A percentile compares a stretch with the other conserved stretches of the same genome.
Conservation (phyloP, 139 green algal genomes). For the Yamagishiella unicocca region DNA sequence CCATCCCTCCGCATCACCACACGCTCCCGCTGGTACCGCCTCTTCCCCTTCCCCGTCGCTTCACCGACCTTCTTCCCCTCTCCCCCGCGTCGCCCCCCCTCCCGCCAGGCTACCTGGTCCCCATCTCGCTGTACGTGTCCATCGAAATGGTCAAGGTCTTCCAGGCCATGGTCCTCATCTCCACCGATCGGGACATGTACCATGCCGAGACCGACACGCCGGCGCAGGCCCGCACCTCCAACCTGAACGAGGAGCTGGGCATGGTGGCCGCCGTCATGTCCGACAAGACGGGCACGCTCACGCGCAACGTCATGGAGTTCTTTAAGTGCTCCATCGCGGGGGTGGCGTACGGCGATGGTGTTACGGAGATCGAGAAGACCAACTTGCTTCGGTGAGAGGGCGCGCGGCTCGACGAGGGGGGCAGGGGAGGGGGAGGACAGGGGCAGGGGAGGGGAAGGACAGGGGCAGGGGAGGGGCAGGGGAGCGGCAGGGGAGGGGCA, state of each 20-base stretch:
- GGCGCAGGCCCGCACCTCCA: conserved; percentile 88
- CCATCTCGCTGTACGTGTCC: conserved; percentile 98
- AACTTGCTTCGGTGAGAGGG: too few relatives aligned
- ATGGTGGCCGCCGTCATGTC: conserved; percentile 85
- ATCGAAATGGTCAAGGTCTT: conserved; percentile 96
- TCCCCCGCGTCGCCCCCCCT: too few relatives aligned
- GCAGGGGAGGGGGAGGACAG: neutral
- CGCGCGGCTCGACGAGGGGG: too few relatives aligned
- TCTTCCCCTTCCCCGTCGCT: too few relatives aligned
- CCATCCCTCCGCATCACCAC: too few relatives aligned
- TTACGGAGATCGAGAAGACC: conserved; percentile 89
- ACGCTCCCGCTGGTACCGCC: too few relatives aligned
- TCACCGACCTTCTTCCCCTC: too few relatives aligned
- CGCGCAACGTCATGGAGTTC: conserved; percentile 96
- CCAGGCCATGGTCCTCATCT: conserved; percentile 90
- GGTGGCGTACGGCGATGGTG: conserved; percentile 85
- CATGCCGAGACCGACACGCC: conserved; percentile 80
- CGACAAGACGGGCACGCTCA: conserved; percentile 95
- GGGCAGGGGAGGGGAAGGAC: too few relatives aligned
- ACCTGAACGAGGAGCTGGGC: conserved; percentile 98
- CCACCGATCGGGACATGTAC: conserved; percentile 84
- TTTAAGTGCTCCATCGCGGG: conserved; percentile 91
- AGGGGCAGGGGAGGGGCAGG: too few relatives aligned
- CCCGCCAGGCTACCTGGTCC: conserved; percentile 88
- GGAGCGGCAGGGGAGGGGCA: too few relatives aligned